Base-by-base conservation (phyloP, 768 basidiomycete genomes). In the Mycena belliarum region DNA sequence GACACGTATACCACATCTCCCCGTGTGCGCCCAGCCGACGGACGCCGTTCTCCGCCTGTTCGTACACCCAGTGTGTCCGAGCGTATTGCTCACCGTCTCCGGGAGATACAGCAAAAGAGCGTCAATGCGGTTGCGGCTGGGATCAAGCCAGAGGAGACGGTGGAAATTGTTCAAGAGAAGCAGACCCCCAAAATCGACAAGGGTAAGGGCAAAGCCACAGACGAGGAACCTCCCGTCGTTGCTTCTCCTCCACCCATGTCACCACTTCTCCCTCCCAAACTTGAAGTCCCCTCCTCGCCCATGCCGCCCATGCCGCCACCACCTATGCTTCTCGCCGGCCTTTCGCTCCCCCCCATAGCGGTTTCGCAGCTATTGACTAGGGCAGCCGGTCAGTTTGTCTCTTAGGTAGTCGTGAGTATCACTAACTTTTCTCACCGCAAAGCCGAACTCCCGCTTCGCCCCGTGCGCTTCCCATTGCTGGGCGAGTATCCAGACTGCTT, bases 401-500 rank as follows among this genome's bases (percentile, higher is more conserved):
- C 32, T 23, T 6, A 38, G 11, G 28, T 38, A 4, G 16, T 18
- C 29, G n/a, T 16, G 28, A 5, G 10, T 7, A 4, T 26, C 1
- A 12, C 9, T 37, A 11, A 29, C 58, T 63, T 32, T 56, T 25
- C 12, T 24, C 3, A 4, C 41, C 32, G 26, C 35, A 9, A 32
- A 33, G 74, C 76, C 0, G 88, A 92, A 64, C 74, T 94, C n/a
- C 83, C 82, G 18, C 75, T 93, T 28, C 81, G 86, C 32, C 73
- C 88, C 8, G 79, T 94, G 28, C 85, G 87, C 35, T 84, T 93
- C 74, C 87, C 93, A 1, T 73, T 94, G 15, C 68, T 94, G 12
- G 92, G 92, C 44, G 91, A 93, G 75, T 94, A 94, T 61, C 79
- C 86, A 26, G 88, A 92, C 55, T 88, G 89, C 57, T 95, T 96